Conservation (phyloP, 768 basidiomycete genomes). For the Crucibulum laeve region DNA sequence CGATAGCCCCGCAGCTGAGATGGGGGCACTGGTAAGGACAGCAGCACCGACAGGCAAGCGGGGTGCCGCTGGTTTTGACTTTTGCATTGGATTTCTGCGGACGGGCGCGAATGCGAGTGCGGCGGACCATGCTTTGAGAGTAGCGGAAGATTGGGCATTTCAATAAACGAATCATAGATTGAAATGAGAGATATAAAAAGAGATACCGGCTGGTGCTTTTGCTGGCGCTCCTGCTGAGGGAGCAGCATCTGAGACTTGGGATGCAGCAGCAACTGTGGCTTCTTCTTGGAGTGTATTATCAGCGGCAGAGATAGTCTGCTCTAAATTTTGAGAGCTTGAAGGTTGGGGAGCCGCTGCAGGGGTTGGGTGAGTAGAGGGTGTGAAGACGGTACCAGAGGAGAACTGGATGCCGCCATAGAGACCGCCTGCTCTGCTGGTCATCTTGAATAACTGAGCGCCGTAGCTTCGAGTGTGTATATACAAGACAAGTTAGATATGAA, state of each 20-base stretch:
- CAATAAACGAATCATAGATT: conserved; percentile 54
- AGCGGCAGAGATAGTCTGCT: conserved; percentile 11
- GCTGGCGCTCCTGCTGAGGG: conserved; percentile 24
- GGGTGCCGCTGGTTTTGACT: conserved; percentile 48
- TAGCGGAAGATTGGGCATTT: conserved; percentile 36
- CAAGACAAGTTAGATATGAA: neutral
- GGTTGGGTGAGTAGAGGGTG: conserved; percentile 31
- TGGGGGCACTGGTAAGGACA: conserved; percentile 35
- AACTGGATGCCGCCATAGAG: conserved; percentile 87
- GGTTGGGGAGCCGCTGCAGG: conserved; percentile 14
- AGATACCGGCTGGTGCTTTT: conserved; percentile 58
- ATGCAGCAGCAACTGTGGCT: conserved; percentile 19
- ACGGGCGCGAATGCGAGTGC: conserved; percentile 86
- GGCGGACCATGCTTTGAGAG: conserved; percentile 77
- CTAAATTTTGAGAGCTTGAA: conserved; percentile 7
- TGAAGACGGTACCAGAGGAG: conserved; percentile 60
- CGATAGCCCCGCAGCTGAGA: conserved; percentile 27
- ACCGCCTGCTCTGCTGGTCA: conserved; percentile 79
- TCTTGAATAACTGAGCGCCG: too few relatives aligned
- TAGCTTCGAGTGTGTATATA: too few relatives aligned
- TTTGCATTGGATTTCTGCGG: conserved; percentile 53
- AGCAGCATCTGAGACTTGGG: conserved; percentile 20
- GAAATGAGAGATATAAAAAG: conserved; percentile 43
- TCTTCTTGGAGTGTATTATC: conserved; percentile 14
- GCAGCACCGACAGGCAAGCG: conserved; percentile 64